A percentile compares a stretch with the other conserved stretches of the same genome.
phyloP scores from a whole-genome alignment of 23 red algal genomes.

The Gracilaria caudata region DNA sequence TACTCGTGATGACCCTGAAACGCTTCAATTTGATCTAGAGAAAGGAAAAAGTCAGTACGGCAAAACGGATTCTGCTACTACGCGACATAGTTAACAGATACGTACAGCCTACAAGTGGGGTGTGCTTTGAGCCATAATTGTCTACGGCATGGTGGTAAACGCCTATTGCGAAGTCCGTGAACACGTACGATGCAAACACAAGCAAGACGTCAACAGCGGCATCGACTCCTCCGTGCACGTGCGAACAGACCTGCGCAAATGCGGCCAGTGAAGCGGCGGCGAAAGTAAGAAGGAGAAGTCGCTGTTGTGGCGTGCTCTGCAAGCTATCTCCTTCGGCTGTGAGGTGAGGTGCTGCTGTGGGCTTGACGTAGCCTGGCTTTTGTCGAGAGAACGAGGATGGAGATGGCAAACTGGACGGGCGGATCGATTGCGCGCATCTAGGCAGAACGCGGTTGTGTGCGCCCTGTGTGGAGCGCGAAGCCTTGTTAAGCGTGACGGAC shows the following conservation, averaged over 20 bases:
- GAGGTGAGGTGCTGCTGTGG: conserved; percentile 31
- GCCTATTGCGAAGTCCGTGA: conserved; percentile 82
- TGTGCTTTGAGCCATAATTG: conserved; percentile 87
- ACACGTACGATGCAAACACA: conserved; percentile 29
- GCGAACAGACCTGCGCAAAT: conserved; percentile 12
- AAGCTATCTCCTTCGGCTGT: conserved; percentile 41
- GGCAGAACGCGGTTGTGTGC: neutral
- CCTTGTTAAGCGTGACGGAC: neutral
- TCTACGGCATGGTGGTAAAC: conserved; percentile 93
- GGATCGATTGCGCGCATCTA: conserved; percentile 8
- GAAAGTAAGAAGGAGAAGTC: neutral
- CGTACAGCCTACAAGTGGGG: conserved; percentile 88
- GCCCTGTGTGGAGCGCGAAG: neutral
- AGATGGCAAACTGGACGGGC: neutral
- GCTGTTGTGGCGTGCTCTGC: conserved; percentile 32
- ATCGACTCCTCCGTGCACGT: neutral
- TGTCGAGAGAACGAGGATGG: neutral
- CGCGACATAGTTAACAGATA: neutral
- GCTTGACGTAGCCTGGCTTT: neutral
- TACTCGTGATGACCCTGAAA: conserved; percentile 96
- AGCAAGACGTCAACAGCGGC: conserved; percentile 4
- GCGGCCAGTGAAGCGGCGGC: conserved; percentile 13
- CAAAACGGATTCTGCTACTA: neutral
- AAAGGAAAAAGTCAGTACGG: neutral
- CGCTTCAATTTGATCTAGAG: conserved; percentile 78